phyloP scores from a whole-genome alignment of 768 basidiomycete genomes.

The Amyloporia xantha region DNA sequence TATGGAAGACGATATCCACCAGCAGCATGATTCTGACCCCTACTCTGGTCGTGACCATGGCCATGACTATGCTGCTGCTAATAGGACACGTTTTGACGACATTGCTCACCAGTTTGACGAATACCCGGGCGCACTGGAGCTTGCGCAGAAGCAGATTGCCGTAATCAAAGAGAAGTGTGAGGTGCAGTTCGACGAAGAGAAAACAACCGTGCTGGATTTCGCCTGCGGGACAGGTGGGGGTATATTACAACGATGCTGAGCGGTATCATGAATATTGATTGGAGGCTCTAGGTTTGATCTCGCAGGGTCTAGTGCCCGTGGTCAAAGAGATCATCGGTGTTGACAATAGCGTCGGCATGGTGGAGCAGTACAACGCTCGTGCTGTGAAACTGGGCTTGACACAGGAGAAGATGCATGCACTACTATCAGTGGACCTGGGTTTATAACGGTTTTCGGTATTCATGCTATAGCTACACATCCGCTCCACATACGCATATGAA shows the following conservation, averaged over 20 bases:
- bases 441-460: no score
- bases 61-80: constrained; percentile 27
- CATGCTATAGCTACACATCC: no score
- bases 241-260: neutral
- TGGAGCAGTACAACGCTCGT: constrained; percentile 56
- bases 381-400: constrained; percentile 56
- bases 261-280: neutral
- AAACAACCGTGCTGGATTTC: constrained; percentile 61
- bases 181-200: constrained; percentile 41
- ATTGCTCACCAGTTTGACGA: constrained; percentile 23
- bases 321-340: constrained; percentile 62
- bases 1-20: neutral
- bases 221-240: constrained; percentile 69
- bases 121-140: constrained; percentile 13
- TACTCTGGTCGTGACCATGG: neutral
- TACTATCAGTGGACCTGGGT: no score
- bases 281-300: constrained; percentile 47
- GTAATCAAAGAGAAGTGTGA: constrained; percentile 25
- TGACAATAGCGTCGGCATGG: constrained; percentile 68
- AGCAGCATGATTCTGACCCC: neutral
- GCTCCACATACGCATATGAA: no score
- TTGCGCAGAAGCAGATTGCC: constrained; percentile 18
- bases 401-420: constrained; percentile 59
- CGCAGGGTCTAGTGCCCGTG: constrained; percentile 52
- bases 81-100: constrained; percentile 33